Conservation (phyloP, 148 eudicot genomes). For the Pouteria glomerata region DNA sequence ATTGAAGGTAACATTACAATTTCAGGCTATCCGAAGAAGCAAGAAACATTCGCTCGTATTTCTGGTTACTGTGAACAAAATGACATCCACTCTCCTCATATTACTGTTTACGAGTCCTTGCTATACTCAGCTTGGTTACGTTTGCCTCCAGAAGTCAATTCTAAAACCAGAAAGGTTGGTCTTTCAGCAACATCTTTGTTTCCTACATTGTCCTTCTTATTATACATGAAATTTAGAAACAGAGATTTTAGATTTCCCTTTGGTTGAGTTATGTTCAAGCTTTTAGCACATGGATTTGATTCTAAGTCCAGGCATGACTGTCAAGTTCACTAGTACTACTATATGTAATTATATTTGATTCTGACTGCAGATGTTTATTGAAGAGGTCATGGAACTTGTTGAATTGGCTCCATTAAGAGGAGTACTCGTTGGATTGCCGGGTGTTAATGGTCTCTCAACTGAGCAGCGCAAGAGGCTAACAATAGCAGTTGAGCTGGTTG, state of each 20-base stretch:
- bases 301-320: not conserved
- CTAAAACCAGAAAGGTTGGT: conserved; percentile 46
- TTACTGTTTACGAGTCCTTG: conserved; percentile 58
- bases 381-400: too few species aligned
- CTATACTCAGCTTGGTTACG: conserved; percentile 71
- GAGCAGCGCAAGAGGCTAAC: too few species aligned
- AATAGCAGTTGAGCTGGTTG: too few species aligned
- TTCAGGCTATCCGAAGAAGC: too few species aligned
- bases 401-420: conserved; percentile 48
- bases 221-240: not conserved
- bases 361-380: conserved; percentile 47
- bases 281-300: not conserved
- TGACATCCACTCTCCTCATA: too few species aligned
- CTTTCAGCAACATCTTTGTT: not conserved
- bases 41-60: conserved; percentile 65
- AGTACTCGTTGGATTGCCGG: conserved; percentile 61
- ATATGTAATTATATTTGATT: not conserved
- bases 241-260: not conserved
- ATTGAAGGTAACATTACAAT: conserved; percentile 52
- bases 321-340: too few species aligned
- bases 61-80: conserved; percentile 85
- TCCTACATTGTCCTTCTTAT: not conserved
- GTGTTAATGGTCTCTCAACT: conserved; percentile 68
- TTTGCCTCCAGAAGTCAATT: conserved; percentile 46
- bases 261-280: not conserved